Conservation (phyloP, 352 stramenopile genomes). For the Pythium grandisporangium region DNA sequence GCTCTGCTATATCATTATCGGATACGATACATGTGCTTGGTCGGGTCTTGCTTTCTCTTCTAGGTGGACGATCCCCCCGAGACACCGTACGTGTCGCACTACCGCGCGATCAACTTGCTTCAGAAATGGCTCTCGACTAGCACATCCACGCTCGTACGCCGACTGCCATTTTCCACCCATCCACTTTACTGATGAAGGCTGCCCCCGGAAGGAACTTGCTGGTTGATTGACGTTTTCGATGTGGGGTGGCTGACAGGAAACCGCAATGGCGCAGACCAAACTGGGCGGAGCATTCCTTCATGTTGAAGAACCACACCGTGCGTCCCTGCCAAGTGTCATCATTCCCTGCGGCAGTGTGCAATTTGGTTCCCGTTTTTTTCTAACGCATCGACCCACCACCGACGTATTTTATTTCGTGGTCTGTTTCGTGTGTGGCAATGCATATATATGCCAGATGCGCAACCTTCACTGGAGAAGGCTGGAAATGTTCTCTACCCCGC, state of each 20-base stretch:
- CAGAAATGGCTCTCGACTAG: conserved; percentile 34
- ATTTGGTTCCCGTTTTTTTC: neutral
- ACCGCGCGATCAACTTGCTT: conserved; percentile 43
- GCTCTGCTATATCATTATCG: no score
- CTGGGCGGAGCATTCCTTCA: conserved; percentile 37
- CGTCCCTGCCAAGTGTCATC: no score
- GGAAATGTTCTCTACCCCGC: conserved; percentile 7
- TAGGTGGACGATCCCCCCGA: conserved; percentile 36
- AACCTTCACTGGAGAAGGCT: conserved; percentile 3
- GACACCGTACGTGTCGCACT: conserved; percentile 37
- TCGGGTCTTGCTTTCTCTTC: no score
- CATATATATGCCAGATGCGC: conserved; percentile 5
- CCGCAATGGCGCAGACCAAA: conserved; percentile 19
- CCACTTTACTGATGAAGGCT: neutral
- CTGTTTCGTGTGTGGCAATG: conserved; percentile 19
- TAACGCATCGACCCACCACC: conserved; percentile 25
- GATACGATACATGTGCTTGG: no score
- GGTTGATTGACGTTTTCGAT: neutral
- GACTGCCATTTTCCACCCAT: neutral
- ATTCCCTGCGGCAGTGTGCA: no score
- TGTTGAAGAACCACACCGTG: conserved; percentile 60
- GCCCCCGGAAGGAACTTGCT: neutral
- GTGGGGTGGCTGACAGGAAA: conserved; percentile 20
- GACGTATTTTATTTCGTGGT: conserved; percentile 24
- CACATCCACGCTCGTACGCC: conserved; percentile 17